Conservation (phyloP, 2,329 filamentous ascomycete genomes). For the Ophiognomonia clavigignenti-juglandacearum region DNA sequence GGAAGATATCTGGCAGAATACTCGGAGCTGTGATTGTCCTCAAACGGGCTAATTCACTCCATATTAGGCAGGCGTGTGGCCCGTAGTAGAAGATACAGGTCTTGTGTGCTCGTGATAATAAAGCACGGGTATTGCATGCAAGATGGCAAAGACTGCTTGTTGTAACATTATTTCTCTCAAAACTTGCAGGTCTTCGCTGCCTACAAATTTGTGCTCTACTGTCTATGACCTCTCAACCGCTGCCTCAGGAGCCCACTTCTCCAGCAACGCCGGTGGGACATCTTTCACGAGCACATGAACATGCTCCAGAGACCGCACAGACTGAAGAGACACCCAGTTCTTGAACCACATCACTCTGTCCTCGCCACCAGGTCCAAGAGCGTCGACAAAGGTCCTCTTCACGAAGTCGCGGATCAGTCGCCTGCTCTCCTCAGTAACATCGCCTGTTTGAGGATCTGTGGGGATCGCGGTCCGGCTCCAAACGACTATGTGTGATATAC, state of each 20-base stretch:
- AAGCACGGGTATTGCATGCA: no score
- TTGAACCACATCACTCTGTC: constrained; percentile 77
- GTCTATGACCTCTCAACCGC: constrained; percentile 32
- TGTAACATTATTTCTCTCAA: no score
- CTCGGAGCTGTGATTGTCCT: no score
- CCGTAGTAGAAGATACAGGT: no score
- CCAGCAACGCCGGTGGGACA: constrained; percentile 45
- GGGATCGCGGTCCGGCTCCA: constrained; percentile 84
- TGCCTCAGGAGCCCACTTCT: constrained; percentile 48
- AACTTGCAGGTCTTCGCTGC: no score
- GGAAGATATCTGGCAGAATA: no score
- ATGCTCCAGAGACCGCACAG: constrained; percentile 81
- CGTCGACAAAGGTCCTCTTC: constrained; percentile 59
- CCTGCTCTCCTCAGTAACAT: constrained; percentile 65
- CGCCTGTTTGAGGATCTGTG: constrained; percentile 64
- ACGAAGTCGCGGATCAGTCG: constrained; percentile 65
- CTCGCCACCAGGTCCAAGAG: constrained; percentile 44
- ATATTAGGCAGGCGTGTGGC: no score
- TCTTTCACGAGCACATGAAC: constrained; percentile 70
- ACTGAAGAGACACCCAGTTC: constrained; percentile 88
- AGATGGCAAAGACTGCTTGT: no score
- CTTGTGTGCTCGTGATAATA: no score
- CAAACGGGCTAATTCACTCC: no score
- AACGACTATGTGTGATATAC: constrained; percentile 77
- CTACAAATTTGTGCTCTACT: no score